Evolutionary conservation across 1,139 yeast genomes (phyloP).

Genomic region (Zhuliangozyma parablackwelliae): DNA sequence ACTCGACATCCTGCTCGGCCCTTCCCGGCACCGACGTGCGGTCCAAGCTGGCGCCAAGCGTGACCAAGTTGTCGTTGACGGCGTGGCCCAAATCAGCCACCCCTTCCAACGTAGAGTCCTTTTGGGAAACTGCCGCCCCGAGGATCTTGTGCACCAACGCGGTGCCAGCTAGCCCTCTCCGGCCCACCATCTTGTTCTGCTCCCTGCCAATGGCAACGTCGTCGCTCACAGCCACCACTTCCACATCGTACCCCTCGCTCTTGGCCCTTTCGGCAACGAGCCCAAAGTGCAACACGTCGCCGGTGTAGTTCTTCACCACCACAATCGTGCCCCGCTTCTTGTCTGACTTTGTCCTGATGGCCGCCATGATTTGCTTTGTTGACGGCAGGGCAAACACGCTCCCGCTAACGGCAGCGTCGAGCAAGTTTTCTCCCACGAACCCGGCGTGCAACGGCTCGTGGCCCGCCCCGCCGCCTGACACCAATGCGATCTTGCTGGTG

Average conservation of each 20-base stretch:
- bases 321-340: slow-evolving; percentile 63
- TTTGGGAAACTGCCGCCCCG: slow-evolving; percentile 57
- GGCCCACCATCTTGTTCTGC: slow-evolving; percentile 86
- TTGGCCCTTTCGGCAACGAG: slow-evolving; percentile 85
- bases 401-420: slow-evolving; percentile 88
- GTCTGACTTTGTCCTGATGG: slow-evolving; percentile 56
- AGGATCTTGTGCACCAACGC: slow-evolving; percentile 78
- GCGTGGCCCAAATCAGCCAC: slow-evolving; percentile 63
- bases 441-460: slow-evolving; percentile 95
- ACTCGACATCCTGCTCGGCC: slow-evolving; percentile 43
- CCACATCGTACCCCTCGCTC: slow-evolving; percentile 67
- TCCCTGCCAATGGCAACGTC: slow-evolving; percentile 89
- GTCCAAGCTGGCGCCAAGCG: slow-evolving; percentile 86
- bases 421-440: slow-evolving; percentile 74
- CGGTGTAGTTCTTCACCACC: slow-evolving; percentile 87
- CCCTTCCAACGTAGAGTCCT: slow-evolving; percentile 32
- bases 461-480: slow-evolving; percentile 95
- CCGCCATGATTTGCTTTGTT: slow-evolving; percentile 78
- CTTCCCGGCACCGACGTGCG: slow-evolving; percentile 89
- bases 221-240: slow-evolving; percentile 73
- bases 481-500: slow-evolving; percentile 55
- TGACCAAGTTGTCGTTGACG: slow-evolving; percentile 64
- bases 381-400: slow-evolving; percentile 89
- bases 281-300: slow-evolving; percentile 90
- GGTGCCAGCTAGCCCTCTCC: slow-evolving; percentile 92